phyloP scores from a whole-genome alignment of 257 asterid genomes.

The Solanum dulcamara region DNA sequence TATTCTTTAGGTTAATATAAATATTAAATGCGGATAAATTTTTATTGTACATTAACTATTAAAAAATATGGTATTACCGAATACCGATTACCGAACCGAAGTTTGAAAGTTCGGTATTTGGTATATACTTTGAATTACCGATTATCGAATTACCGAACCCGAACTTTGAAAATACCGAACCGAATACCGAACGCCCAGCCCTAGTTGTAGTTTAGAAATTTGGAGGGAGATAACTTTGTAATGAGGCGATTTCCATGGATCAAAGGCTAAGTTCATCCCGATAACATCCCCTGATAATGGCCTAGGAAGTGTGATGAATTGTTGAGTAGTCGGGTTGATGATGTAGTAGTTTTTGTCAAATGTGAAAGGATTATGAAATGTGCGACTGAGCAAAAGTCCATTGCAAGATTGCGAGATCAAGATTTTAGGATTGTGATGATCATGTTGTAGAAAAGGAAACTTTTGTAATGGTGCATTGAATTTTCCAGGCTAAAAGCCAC shows the following conservation, averaged over 20 bases:
- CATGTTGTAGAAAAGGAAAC: background rate
- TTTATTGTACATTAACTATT: too few species aligned
- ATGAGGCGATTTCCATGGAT: background rate
- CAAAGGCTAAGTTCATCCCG: background rate
- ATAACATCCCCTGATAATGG: background rate
- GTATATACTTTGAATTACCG: too few species aligned
- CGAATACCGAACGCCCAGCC: too few species aligned
- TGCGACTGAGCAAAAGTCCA: background rate
- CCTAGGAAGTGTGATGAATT: background rate
- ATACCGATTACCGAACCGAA: too few species aligned
- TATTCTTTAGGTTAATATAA: too few species aligned
- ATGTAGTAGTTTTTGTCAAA: background rate
- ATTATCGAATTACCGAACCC: too few species aligned
- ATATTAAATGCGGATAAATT: too few species aligned
- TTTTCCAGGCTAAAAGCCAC: background rate
- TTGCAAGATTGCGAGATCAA: background rate
- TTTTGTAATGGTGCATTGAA: background rate
- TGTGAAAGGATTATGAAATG: background rate
- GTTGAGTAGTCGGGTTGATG: background rate
- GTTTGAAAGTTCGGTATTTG: background rate
- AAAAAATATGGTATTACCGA: too few species aligned
- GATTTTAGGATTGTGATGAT: background rate
- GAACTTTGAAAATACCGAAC: too few species aligned
- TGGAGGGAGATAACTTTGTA: conserved; percentile 21
- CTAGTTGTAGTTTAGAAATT: background rate